phyloP scores from a whole-genome alignment of 139 green algal species.

The Diplosphaera chodatii region DNA sequence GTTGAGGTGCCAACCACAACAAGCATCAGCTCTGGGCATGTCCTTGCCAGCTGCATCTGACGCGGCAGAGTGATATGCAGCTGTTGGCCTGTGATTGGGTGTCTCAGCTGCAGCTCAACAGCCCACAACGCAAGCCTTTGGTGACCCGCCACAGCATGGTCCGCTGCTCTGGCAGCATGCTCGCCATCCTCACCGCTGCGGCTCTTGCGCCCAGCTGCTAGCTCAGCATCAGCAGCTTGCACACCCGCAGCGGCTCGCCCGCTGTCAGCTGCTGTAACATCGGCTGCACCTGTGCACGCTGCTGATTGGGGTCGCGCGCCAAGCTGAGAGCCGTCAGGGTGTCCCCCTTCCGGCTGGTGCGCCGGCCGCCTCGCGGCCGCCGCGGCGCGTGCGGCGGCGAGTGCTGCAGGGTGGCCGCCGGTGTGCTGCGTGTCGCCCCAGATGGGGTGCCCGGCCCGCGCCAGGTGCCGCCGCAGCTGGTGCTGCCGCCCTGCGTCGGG shows the following conservation, averaged over 20 bases:
- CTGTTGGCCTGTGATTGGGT: not conserved
- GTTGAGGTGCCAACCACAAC: too few species aligned
- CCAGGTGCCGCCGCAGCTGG: slow-evolving; percentile 74
- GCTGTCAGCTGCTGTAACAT: too few species aligned
- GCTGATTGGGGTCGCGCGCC: too few species aligned
- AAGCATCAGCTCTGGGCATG: not conserved
- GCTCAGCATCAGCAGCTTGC: too few species aligned
- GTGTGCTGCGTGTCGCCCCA: slow-evolving; percentile 51
- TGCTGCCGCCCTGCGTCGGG: slow-evolving; percentile 15
- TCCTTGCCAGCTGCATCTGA: not conserved
- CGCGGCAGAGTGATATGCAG: not conserved
- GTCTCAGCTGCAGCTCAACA: not conserved
- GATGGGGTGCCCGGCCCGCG: slow-evolving; percentile 48
- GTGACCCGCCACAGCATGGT: too few species aligned
- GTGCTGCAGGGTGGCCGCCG: slow-evolving; percentile 14
- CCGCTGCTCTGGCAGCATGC: not conserved
- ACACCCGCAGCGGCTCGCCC: too few species aligned
- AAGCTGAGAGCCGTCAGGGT: too few species aligned
- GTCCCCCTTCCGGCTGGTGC: too few species aligned
- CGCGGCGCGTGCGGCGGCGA: not conserved
- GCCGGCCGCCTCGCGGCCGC: too few species aligned
- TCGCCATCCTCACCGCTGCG: not conserved
- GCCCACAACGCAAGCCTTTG: not conserved
- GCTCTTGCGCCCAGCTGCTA: not conserved
- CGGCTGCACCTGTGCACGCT: too few species aligned